These are phyloP conservation scores for Tilletia caries DNA, from an alignment of 1,284 basidiomycete genomes.

Conservation along the genomic window DNA sequence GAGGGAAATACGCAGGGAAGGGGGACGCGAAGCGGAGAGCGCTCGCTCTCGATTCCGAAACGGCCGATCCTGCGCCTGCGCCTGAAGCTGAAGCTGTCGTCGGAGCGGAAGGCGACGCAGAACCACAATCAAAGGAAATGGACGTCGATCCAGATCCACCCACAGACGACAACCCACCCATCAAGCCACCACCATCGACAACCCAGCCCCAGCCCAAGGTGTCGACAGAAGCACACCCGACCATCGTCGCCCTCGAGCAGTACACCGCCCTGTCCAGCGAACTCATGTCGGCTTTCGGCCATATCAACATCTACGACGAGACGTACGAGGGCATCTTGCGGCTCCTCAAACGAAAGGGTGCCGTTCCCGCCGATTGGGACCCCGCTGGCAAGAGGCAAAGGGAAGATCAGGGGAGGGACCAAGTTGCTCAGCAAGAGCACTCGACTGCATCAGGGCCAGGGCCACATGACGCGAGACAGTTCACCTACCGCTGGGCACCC, in stretches of 20 bases:
- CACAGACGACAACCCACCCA: neutral
- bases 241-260: conserved; percentile 28
- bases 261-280: conserved; percentile 42
- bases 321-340: conserved; percentile 44
- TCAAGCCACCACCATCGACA: neutral
- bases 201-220: neutral
- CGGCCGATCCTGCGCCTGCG: neutral
- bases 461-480: conserved; percentile 17
- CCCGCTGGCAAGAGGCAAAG: conserved; percentile 31
- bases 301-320: conserved; percentile 48
- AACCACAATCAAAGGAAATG: neutral
- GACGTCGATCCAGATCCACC: neutral
- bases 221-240: conserved; percentile 14
- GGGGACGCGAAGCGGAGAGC: neutral
- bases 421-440: neutral
- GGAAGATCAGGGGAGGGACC: neutral
- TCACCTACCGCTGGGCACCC: conserved; percentile 49
- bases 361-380: conserved; percentile 46
- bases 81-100: neutral
- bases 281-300: conserved; percentile 45
- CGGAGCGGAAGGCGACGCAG: too few relatives aligned
- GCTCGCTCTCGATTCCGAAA: neutral
- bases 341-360: conserved; percentile 36
- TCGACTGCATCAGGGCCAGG: neutral
- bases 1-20: conserved; percentile 15